Evolutionary conservation across 768 basidiomycete species (phyloP).

Genomic region (Pleurotus sapidus): DNA sequence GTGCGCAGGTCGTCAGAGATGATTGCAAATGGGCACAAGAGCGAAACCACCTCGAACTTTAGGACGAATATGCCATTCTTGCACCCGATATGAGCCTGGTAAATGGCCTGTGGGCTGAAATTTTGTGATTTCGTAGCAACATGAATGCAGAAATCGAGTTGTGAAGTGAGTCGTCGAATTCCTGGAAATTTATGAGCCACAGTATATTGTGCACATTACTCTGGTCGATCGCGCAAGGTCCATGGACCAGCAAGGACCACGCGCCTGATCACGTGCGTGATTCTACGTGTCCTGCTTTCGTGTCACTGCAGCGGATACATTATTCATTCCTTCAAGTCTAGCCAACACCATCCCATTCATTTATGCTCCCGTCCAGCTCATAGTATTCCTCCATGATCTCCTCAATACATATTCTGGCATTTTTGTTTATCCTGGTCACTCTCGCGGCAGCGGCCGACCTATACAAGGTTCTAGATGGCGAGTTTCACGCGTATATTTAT

Average conservation of each 20-base stretch:
- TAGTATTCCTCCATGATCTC: constrained; percentile 27
- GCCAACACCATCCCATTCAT: not conserved
- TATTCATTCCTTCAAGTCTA: not conserved
- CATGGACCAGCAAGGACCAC: not conserved
- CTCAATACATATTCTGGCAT: constrained; percentile 28
- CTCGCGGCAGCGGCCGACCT: constrained; percentile 61
- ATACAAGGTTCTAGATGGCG: constrained; percentile 82
- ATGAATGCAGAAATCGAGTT: not conserved
- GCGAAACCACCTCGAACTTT: constrained; percentile 34
- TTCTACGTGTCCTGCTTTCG: constrained; percentile 1
- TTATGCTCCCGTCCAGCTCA: constrained; percentile 11
- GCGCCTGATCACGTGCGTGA: not conserved
- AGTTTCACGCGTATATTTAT: constrained; percentile 29
- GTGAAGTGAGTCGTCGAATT: too few species aligned
- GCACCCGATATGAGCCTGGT: not conserved
- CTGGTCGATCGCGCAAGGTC: not conserved
- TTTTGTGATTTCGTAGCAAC: constrained; percentile 6
- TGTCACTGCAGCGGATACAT: not conserved
- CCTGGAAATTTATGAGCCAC: too few species aligned
- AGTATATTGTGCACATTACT: too few species aligned
- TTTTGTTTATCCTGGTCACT: constrained; percentile 32
- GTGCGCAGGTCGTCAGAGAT: not conserved
- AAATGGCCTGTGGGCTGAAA: not conserved
- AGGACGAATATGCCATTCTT: not conserved
- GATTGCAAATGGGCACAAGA: not conserved